Conservation (phyloP, 2,329 filamentous ascomycete species). For the Ascochyta rabiei region DNA sequence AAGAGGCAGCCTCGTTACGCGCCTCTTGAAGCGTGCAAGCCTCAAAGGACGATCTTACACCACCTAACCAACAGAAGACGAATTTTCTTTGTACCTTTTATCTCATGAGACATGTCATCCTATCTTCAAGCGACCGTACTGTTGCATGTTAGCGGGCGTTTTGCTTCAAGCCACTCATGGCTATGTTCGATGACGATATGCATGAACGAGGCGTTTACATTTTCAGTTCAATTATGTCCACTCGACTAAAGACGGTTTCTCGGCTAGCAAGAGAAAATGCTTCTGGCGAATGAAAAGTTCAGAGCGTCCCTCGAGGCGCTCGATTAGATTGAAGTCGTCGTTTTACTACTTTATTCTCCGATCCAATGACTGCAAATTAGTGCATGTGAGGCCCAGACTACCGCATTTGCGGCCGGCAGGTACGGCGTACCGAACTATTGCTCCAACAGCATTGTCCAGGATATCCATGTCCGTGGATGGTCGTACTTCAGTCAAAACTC, state of each 20-base stretch:
- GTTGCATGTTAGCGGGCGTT: constrained; percentile 38
- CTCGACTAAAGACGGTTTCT: neutral
- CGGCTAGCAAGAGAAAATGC: neutral
- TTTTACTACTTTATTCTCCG: constrained; percentile 7
- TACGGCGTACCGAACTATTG: neutral
- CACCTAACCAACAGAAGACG: constrained; percentile 5
- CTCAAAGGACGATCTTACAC: constrained; percentile 31
- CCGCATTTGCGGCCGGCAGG: neutral
- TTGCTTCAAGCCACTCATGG: constrained; percentile 12
- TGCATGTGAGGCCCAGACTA: neutral
- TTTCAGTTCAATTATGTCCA: neutral
- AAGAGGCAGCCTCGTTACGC: constrained; percentile 43
- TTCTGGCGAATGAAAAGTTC: neutral
- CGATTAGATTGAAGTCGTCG: constrained; percentile 3
- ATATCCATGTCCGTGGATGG: neutral
- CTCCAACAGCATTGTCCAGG: neutral
- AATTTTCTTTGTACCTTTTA: neutral
- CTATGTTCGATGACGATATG: constrained; percentile 31
- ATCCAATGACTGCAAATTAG: neutral
- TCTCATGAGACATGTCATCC: constrained; percentile 6
- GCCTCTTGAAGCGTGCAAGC: constrained; percentile 47
- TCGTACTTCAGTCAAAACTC: neutral
- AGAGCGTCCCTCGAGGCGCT: neutral
- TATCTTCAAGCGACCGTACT: constrained; percentile 11
- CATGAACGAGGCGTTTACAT: constrained; percentile 35